Evolutionary conservation across 257 asterid genomes (phyloP).

Genomic region (Forsythia suspensa): DNA sequence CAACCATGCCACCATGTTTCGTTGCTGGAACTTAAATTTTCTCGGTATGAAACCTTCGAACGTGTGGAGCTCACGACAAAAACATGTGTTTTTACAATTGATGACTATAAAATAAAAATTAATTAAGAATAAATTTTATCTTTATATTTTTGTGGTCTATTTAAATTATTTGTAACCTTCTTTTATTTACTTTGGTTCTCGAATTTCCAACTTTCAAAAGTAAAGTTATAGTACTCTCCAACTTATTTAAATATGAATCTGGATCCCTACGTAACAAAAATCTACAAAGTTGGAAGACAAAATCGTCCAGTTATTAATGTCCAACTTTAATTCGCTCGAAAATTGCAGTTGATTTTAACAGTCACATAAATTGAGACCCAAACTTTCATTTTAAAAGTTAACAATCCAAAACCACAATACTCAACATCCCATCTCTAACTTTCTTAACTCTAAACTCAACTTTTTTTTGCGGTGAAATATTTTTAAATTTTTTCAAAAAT

Average conservation of each 20-base stretch:
- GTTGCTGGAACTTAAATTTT: not conserved
- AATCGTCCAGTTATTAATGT: not conserved
- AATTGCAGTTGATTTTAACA: no score
- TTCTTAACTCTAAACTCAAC: not conserved
- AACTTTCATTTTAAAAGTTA: no score
- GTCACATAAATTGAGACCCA: not conserved
- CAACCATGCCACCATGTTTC: not conserved
- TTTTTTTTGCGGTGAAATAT: not conserved
- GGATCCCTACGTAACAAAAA: no score
- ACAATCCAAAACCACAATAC: not conserved
- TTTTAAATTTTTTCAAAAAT: not conserved
- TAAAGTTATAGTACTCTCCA: not conserved
- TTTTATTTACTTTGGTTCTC: no score
- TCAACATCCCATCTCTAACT: no score
- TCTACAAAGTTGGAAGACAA: not conserved
- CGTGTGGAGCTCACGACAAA: not conserved
- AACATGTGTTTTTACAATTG: not conserved
- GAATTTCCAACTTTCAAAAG: not conserved
- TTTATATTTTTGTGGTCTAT: no score
- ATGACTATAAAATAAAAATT: not conserved
- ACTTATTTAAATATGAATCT: no score
- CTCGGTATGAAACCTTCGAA: not conserved
- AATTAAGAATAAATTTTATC: no score
- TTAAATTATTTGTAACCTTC: no score
- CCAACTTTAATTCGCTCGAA: no score